Evolutionary conservation across 1,284 basidiomycete species (phyloP), one percentile per base, ranked within the genome.

Genomic region (Cutaneotrichosporon sp.): DNA sequence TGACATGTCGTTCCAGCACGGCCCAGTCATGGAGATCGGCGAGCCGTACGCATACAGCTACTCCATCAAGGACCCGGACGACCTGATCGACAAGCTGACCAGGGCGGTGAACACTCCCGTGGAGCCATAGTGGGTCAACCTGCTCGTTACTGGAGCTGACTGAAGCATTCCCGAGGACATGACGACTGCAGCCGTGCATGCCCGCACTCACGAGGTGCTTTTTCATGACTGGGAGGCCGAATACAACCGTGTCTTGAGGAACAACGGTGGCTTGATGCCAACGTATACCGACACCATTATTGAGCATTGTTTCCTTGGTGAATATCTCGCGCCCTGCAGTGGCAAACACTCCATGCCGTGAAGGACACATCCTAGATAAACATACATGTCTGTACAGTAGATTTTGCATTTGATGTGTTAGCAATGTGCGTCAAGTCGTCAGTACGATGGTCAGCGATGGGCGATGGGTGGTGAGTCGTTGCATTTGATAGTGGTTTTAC

Each of bases 11-110:
- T 41, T 26, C 38, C 72, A 75, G 51, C 70, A 72, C 49, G 71
- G 70, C 12, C 70, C 70, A 19, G 67, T 67, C 1, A 51, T 61
- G 16, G 44, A 46, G 1, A 47, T 72, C 19, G 71, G 70, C 33
- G 58, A 64, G 26, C 72, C 72, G 6, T 72, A 69, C 49, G 70
- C 68, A 10, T 74, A 74, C 54, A 53, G 56, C 5, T 71, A 73
- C 54, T 55, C 59, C n/a, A 34, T 48, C 5, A 22, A 52, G 2
- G 67, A 68, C 49, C 57, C 61, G 27, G 64, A 61, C 17, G 49
- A 60, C 22, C 38, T 69, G 24, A 19, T 58, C 11, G 51, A 54
- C 32, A 59, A 59, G 17, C 49, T 69, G 9, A 51, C 56, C 16
- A 46, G 38, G 43, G 68, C 68, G 3, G 54, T 66, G 25, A 32